Evolutionary conservation across 768 basidiomycete species (phyloP).

Genomic region (Tylopilus vinaceipallidus): DNA sequence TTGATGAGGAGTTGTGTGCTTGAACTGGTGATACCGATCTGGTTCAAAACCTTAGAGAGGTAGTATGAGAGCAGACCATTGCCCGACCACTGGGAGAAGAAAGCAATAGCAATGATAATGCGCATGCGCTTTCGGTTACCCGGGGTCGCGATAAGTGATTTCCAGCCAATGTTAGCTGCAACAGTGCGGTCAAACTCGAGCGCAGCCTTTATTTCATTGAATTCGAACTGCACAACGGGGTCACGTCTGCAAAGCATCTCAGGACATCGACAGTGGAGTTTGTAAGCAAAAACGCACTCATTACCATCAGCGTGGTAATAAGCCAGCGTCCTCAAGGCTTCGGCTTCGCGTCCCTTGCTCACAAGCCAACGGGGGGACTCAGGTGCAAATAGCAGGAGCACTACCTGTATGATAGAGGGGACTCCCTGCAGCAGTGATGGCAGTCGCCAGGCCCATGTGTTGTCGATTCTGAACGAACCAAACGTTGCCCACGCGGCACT

Average conservation of each 20-base stretch:
- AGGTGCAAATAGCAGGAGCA: slow-evolving; percentile 65
- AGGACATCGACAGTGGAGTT: not conserved
- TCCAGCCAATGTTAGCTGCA: slow-evolving; percentile 63
- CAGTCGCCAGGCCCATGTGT: slow-evolving; percentile 79
- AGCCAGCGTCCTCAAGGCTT: slow-evolving; percentile 68
- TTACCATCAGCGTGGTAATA: slow-evolving; percentile 84
- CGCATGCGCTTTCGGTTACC: slow-evolving; percentile 70
- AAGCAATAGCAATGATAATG: slow-evolving; percentile 61
- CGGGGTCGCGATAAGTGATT: slow-evolving; percentile 58
- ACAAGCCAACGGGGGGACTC: slow-evolving; percentile 86
- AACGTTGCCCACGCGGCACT: slow-evolving; percentile 81
- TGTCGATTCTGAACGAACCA: slow-evolving; percentile 69
- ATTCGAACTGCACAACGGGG: slow-evolving; percentile 70
- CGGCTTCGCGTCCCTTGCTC: slow-evolving; percentile 65
- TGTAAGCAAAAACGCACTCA: slow-evolving; percentile 34
- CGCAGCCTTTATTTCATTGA: slow-evolving; percentile 78
- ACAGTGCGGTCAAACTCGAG: slow-evolving; percentile 65
- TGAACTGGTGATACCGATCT: slow-evolving; percentile 56
- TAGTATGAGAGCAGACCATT: slow-evolving; percentile 75
- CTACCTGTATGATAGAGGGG: slow-evolving; percentile 66
- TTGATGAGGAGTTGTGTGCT: slow-evolving; percentile 61
- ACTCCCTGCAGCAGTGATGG: slow-evolving; percentile 72
- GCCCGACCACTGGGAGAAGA: slow-evolving; percentile 78
- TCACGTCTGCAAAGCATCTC: slow-evolving; percentile 41
- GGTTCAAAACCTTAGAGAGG: slow-evolving; percentile 63